Conservation (phyloP, 805 yeast species). For the Sugiyamaella smithiae region DNA sequence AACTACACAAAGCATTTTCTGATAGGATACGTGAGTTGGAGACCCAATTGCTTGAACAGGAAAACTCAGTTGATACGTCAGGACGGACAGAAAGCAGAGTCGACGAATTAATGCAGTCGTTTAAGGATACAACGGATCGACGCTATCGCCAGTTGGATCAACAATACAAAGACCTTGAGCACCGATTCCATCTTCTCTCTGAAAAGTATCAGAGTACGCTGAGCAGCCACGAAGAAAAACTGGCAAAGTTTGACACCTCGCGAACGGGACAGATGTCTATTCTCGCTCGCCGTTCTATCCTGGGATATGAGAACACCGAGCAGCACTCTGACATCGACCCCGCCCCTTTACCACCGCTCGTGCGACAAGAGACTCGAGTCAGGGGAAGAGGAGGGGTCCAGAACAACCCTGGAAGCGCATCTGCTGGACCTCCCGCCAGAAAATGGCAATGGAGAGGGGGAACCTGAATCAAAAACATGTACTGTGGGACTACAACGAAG, state of each 20-base stretch:
- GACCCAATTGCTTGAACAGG: not conserved
- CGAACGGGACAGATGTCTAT: constrained; percentile 6
- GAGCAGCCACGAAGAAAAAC: not conserved
- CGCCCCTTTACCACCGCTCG: no score
- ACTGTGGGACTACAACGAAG: no score
- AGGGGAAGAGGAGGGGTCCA: constrained; percentile 26
- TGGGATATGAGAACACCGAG: constrained; percentile 12
- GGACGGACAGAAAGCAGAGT: constrained; percentile 8
- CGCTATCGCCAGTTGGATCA: constrained; percentile 25
- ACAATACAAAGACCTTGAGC: constrained; percentile 30
- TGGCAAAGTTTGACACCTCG: constrained; percentile 1
- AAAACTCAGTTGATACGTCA: not conserved
- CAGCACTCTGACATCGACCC: not conserved
- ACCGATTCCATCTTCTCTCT: constrained; percentile 28
- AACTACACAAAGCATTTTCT: not conserved
- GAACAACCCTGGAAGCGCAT: constrained; percentile 3
- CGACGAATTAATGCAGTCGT: constrained; percentile 20
- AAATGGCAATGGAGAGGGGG: constrained; percentile 1
- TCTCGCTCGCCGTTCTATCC: constrained; percentile 12
- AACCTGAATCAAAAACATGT: no score
- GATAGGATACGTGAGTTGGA: not conserved
- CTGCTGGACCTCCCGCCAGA: not conserved
- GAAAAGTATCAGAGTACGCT: constrained; percentile 23
- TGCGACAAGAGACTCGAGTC: constrained; percentile 15
- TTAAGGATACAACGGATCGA: constrained; percentile 19